A percentile compares a stretch with the other conserved stretches of the same genome.
Conservation (phyloP, 2,329 filamentous ascomycete species). For the Alternaria incomplexa region DNA sequence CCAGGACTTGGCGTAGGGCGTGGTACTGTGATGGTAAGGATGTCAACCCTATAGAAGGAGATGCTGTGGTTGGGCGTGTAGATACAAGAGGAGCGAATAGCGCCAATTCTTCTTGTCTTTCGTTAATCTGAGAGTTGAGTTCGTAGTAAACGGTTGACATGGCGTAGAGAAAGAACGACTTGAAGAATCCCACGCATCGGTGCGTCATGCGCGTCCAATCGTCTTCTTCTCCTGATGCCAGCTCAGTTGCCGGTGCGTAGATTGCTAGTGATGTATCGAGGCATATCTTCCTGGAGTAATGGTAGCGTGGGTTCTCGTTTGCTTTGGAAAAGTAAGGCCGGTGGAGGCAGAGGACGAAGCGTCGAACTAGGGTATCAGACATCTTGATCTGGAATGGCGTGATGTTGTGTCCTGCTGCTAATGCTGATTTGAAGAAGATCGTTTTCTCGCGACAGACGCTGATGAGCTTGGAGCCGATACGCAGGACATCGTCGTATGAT, state of each 20-base stretch:
- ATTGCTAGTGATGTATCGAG: conserved; percentile 48
- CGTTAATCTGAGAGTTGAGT: conserved; percentile 29
- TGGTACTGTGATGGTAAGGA: conserved; percentile 18
- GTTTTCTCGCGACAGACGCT: conserved; percentile 27
- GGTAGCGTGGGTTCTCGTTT: conserved; percentile 54
- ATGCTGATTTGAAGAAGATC: conserved; percentile 19
- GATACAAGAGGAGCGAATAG: background rate
- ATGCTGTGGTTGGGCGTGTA: background rate
- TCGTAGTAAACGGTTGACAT: conserved; percentile 32
- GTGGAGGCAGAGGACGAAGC: conserved; percentile 64
- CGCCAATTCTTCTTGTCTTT: background rate
- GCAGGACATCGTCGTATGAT: conserved; percentile 38
- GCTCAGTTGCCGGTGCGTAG: conserved; percentile 19
- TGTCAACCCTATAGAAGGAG: background rate
- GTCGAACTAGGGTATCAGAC: conserved; percentile 59
- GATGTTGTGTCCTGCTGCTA: conserved; percentile 10
- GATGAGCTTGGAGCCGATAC: conserved; percentile 34
- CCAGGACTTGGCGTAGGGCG: conserved; percentile 15
- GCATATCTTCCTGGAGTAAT: conserved; percentile 56
- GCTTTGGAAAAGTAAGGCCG: conserved; percentile 55
- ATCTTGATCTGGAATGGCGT: conserved; percentile 55
- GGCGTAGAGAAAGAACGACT: conserved; percentile 30
- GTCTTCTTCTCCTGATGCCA: conserved; percentile 16
- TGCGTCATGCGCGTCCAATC: conserved; percentile 30
- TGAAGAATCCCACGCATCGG: conserved; percentile 32